A percentile compares a stretch with the other conserved stretches of the same genome.
These are phyloP conservation scores for Arachis monticola DNA, from an alignment of 331 rosid genomes.

Conservation along the genomic window DNA sequence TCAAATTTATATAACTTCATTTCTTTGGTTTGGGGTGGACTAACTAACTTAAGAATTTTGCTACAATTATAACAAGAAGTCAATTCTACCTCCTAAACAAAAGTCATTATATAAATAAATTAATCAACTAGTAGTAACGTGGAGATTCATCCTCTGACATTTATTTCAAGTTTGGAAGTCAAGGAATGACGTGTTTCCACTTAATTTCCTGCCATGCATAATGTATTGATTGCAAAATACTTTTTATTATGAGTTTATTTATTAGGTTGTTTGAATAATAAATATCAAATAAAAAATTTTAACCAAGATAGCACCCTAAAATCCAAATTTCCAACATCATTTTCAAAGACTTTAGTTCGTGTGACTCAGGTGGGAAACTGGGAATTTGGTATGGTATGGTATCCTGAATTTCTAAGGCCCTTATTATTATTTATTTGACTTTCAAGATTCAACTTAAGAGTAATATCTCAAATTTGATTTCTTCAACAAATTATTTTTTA, in stretches of 20 bases:
- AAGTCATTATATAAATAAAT: background rate
- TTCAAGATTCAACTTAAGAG: no score
- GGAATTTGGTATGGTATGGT: background rate
- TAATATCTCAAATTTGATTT: no score
- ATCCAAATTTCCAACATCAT: constrained; percentile 2
- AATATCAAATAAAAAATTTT: background rate
- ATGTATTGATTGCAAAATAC: background rate
- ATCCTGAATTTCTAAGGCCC: background rate
- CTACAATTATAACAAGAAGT: background rate
- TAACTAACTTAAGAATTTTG: background rate
- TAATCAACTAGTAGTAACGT: background rate
- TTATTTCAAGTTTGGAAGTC: constrained; percentile 14
- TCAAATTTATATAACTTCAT: no score
- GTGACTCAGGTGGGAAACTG: background rate
- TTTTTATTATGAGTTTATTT: background rate
- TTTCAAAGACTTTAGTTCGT: constrained; percentile 14
- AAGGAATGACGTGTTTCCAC: background rate
- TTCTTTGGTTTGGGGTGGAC: background rate
- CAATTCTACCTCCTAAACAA: background rate
- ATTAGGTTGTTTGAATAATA: background rate
- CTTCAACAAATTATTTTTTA: no score
- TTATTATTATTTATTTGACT: no score
- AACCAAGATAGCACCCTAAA: background rate
- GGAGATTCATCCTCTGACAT: background rate
- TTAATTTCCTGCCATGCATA: background rate